Evolutionary conservation across 2,329 filamentous ascomycete species (phyloP), one percentile per base, ranked within the genome.

Genomic region (Aureobasidium sp.): DNA sequence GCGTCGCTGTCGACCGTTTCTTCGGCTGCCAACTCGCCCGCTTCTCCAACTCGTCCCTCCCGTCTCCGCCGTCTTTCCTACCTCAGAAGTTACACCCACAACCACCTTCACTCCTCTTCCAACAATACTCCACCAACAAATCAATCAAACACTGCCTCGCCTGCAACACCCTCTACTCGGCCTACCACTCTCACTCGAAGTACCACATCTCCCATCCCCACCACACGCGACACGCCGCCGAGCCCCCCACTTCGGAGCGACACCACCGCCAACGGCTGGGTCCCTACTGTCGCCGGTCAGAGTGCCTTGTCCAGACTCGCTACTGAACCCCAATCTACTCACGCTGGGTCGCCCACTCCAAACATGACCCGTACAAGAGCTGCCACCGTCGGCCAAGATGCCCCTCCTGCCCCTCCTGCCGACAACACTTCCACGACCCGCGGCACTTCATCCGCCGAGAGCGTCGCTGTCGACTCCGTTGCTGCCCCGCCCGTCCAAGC

Each of bases 11-110:
- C 76, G 58, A 73, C 76, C 61, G 72, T 75, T 59, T 69, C 75
- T 59, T 72, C 73, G 13, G 70, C 70, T 36, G 67, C 70, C 21
- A 53, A 53, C 48, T 32, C 58, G 29, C 45, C 67, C 71, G 71
- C 73, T 37, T 74, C 76, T 25, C 73, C 76, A 44, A 71, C 77
- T 30, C 80, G 86, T 63, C 78, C 81, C 37, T 83, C 84, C 67
- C 82, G 87, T 59, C 79, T 90, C 62, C 82, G 88, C 65, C 85
- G 87, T 58, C 80, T 91, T 60, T 87, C 81, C 65, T 89, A 88
- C 72, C 78, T 91, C 65, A 83, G 88, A 68, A 88, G 77, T 72
- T 88, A 89, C 74, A 87, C 86, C 32, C 85, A 87, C 68, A 83
- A 79, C 68, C 85, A 87, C 74, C 76, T 88, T 32, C 77, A 88